Base-by-base conservation (phyloP, 2,329 filamentous ascomycete genomes). In the Phaeosphaeriaceae sp. region DNA sequence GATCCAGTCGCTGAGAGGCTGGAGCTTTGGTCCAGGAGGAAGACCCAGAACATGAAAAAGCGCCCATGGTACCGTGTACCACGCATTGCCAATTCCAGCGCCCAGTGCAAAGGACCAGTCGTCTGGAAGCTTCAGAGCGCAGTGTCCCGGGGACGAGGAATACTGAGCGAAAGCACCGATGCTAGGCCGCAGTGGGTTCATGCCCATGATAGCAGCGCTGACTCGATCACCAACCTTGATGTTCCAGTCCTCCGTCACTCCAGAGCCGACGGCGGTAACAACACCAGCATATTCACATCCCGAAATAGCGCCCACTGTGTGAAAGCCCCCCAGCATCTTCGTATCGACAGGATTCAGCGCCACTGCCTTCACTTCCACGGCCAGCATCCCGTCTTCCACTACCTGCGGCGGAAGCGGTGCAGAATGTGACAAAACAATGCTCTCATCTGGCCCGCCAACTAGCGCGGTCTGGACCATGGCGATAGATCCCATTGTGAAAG, bases 281-380 rank as follows among this genome's bases (percentile, higher is more conserved):
- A 41, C 20, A 7, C 50, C 50, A 16, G 50, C 50, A 36, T 39
- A 53, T 33, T 53, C 46, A 20, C 30, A 49, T 18, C 50, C 50
- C 13, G 33, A 13, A 40, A 50, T 44, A 37, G 46, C 48, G 13
- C 35, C 39, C 16, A 37, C 37, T 15, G 48, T 53, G 12, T 44
- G 38, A 33, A 55, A 58, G 34, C 28, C 29, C 5, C 40, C 51
- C 2, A 39, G 42, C 60, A 63, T 65, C 43, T 66, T 65, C 15
- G 48, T 47, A 34, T 66, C 61, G 8, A 50, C 52, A 9, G 63
- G 60, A 33, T 66, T 66, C n/a, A 66, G 30, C 15, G 61, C 48
- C 33, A 64, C 52, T 11, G 60, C 61, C 13, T 8, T 32, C 21
- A 43, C 41, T n/a, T 30, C 41, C 26, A 49, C 34, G 18, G 41